phyloP scores from a whole-genome alignment of 106 monocot genomes.

The Narthecium ossifragum region DNA sequence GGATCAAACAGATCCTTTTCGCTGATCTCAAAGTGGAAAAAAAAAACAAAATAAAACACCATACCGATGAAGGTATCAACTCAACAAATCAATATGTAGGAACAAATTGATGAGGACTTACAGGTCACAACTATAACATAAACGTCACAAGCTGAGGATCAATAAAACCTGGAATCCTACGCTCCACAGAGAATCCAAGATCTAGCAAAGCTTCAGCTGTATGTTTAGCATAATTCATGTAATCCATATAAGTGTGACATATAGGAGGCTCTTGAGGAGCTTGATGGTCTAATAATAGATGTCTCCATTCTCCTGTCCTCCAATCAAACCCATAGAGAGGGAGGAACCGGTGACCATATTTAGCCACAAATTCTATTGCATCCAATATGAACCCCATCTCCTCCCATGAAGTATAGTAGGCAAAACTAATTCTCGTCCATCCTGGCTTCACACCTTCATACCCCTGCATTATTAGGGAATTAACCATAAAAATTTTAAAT shows the following conservation, averaged over 20 bases:
- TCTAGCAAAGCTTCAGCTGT: background rate
- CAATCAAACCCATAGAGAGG: slow-evolving; percentile 57
- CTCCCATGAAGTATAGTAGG: slow-evolving; percentile 32
- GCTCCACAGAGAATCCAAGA: background rate
- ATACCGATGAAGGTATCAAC: too few species aligned
- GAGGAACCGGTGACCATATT: slow-evolving; percentile 43
- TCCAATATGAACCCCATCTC: slow-evolving; percentile 53
- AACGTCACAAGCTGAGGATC: slow-evolving; percentile 3
- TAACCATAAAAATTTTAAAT: background rate
- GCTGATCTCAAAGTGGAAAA: too few species aligned
- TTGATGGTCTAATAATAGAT: background rate
- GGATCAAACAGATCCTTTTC: too few species aligned
- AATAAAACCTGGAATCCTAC: background rate
- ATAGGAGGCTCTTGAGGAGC: too few species aligned
- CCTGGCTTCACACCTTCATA: slow-evolving; percentile 62
- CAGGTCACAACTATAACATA: too few species aligned
- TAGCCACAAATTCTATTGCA: slow-evolving; percentile 46
- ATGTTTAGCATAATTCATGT: background rate
- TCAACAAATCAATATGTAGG: too few species aligned
- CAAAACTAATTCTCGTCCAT: slow-evolving; percentile 62
- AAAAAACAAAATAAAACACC: too few species aligned
- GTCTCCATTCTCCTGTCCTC: slow-evolving; percentile 46
- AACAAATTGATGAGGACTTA: too few species aligned
- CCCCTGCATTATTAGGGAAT: slow-evolving; percentile 23
- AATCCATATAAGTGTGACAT: background rate